A percentile compares a stretch with the other conserved stretches of the same genome.
Evolutionary conservation across 805 yeast species (phyloP).

Genomic region (Lipomyces mesembrius): DNA sequence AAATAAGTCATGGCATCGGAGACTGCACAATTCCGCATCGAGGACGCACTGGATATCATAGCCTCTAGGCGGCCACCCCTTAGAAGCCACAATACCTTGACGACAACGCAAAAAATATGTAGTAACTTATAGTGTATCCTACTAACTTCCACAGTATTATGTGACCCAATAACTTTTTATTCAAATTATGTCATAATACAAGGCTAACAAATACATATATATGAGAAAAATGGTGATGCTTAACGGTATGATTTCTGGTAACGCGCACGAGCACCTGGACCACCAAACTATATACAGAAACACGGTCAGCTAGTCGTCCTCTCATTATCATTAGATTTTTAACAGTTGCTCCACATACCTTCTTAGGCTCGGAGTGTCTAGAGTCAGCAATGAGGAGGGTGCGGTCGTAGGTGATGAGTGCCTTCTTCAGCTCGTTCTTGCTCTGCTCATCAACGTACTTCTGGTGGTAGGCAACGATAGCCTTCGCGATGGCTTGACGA

Average conservation of each 20-base stretch:
- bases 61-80: too few relatives aligned
- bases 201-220: conserved; percentile 9
- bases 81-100: background rate
- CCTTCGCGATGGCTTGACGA: conserved; percentile 99
- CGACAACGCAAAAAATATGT: background rate
- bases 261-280: conserved; percentile 99
- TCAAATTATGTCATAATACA: conserved; percentile 21
- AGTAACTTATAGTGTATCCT: background rate
- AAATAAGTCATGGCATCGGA: background rate
- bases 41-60: too few relatives aligned
- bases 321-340: background rate
- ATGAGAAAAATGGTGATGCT: conserved; percentile 37
- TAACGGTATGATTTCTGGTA: conserved; percentile 99
- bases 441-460: conserved; percentile 99
- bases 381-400: conserved; percentile 99
- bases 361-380: conserved; percentile 99
- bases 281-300: conserved; percentile 71
- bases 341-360: conserved; percentile 43
- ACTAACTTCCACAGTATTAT: background rate
- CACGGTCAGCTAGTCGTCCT: background rate
- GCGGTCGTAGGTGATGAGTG: conserved; percentile 97
- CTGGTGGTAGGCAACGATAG: conserved; percentile 99
- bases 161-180: conserved; percentile 17
- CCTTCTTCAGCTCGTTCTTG: conserved; percentile 98
- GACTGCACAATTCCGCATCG: background rate